phyloP scores from a whole-genome alignment of 306 rosid species.

The Sicyos baderoa region DNA sequence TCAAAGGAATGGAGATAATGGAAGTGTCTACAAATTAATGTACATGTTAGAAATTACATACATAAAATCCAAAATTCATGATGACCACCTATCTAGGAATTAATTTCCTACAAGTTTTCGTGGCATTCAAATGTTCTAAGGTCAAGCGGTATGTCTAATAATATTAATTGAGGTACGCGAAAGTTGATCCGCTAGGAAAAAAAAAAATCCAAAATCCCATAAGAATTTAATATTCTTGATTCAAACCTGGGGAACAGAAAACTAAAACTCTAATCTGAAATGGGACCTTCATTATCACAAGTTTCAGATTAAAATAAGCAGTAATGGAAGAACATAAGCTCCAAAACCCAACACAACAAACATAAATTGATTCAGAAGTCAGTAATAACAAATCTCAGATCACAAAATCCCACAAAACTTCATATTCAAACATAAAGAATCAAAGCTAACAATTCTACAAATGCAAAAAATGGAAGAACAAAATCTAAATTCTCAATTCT shows the following conservation, averaged over 20 bases:
- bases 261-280: slow-evolving; percentile 7
- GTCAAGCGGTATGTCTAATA: too few species aligned
- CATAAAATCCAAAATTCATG: neutral
- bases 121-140: too few species aligned
- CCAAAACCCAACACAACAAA: neutral
- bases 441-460: too few species aligned
- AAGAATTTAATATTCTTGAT: neutral
- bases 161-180: too few species aligned
- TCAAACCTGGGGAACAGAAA: neutral
- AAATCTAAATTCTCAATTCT: too few species aligned
- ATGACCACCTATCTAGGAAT: too few species aligned
- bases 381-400: neutral
- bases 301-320: neutral
- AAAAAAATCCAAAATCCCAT: neutral
- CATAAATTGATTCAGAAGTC: neutral
- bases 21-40: too few species aligned
- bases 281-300: neutral
- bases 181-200: too few species aligned
- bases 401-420: neutral
- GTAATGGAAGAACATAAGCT: neutral
- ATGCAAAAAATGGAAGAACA: too few species aligned
- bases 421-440: neutral
- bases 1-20: too few species aligned
- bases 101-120: too few species aligned
- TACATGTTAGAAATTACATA: neutral